A percentile compares a stretch with the other conserved stretches of the same genome.
These are phyloP conservation scores for Gynostemma pentaphyllum DNA, from an alignment of 306 rosid genomes.

Conservation along the genomic window DNA sequence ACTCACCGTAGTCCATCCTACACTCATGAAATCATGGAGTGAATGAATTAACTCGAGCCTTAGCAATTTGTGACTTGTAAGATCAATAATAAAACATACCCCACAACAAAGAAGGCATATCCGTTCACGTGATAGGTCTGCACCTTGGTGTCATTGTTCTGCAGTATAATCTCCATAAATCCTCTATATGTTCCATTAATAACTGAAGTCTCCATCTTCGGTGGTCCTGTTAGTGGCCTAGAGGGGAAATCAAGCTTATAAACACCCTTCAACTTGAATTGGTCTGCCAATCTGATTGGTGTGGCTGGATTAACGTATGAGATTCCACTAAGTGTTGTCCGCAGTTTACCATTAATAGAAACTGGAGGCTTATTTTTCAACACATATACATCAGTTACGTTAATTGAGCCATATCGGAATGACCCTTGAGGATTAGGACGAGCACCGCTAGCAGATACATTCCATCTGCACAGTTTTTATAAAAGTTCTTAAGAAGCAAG, in stretches of 20 bases:
- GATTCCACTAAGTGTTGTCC: constrained; percentile 68
- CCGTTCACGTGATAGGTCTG: constrained; percentile 81
- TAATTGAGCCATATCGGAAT: constrained; percentile 87
- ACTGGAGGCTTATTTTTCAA: constrained; percentile 59
- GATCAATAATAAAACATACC: constrained; percentile 33
- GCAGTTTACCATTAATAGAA: constrained; percentile 47
- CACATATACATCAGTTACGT: constrained; percentile 79
- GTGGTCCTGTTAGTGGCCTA: constrained; percentile 57
- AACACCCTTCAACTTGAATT: constrained; percentile 50
- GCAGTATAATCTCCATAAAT: constrained; percentile 79
- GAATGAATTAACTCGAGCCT: neutral
- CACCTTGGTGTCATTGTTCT: constrained; percentile 89
- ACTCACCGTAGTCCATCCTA: constrained; percentile 97
- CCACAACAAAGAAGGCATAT: constrained; percentile 89
- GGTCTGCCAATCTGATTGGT: constrained; percentile 83
- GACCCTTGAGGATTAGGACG: constrained; percentile 99
- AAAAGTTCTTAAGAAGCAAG: constrained; percentile 12
- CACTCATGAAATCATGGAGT: constrained; percentile 14
- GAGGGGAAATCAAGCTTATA: constrained; percentile 89
- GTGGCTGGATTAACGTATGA: constrained; percentile 71
- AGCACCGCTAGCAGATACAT: constrained; percentile 96
- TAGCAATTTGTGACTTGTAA: neutral
- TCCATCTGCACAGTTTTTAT: constrained; percentile 56
- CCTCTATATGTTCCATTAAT: constrained; percentile 87
- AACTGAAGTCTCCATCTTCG: constrained; percentile 59